Conservation (phyloP, 768 basidiomycete species). For the Cyclocybe aegerita region DNA sequence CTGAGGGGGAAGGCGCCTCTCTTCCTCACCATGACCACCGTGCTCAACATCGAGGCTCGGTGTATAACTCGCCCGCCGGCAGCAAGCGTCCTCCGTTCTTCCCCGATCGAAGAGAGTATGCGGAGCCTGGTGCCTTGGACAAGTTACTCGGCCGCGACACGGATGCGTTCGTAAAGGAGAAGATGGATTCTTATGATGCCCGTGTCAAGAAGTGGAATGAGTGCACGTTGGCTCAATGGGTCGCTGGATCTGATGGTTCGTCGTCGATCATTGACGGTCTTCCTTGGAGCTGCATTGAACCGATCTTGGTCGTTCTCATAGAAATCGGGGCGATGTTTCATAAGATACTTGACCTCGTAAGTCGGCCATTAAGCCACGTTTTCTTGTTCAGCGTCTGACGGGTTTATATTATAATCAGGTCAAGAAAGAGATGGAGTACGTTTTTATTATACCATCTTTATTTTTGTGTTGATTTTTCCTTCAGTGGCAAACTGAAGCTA, state of each 20-base stretch:
- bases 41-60: not conserved
- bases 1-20: not conserved
- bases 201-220: slow-evolving; percentile 46
- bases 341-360: slow-evolving; percentile 49
- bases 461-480: not conserved
- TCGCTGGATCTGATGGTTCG: slow-evolving; percentile 50
- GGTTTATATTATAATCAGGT: slow-evolving; percentile 24
- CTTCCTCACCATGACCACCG: not conserved
- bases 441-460: not conserved
- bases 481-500: slow-evolving; percentile 46
- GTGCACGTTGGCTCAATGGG: slow-evolving; percentile 54
- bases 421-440: slow-evolving; percentile 46
- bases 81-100: not conserved
- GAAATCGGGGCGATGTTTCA: slow-evolving; percentile 42
- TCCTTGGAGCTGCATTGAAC: not conserved
- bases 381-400: not conserved
- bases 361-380: slow-evolving; percentile 16
- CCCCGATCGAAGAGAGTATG: not conserved
- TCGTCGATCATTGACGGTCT: not conserved
- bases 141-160: slow-evolving; percentile 43
- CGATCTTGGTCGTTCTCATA: slow-evolving; percentile 14
- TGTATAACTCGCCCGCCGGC: not conserved
- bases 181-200: slow-evolving; percentile 44
- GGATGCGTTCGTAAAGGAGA: slow-evolving; percentile 38
- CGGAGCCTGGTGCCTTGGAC: slow-evolving; percentile 24